Percentiles rank a stretch among this genome's conserved stretches.
Conservation (phyloP, 192 early-diverging fungal genomes). For the Coemansia sp. region DNA sequence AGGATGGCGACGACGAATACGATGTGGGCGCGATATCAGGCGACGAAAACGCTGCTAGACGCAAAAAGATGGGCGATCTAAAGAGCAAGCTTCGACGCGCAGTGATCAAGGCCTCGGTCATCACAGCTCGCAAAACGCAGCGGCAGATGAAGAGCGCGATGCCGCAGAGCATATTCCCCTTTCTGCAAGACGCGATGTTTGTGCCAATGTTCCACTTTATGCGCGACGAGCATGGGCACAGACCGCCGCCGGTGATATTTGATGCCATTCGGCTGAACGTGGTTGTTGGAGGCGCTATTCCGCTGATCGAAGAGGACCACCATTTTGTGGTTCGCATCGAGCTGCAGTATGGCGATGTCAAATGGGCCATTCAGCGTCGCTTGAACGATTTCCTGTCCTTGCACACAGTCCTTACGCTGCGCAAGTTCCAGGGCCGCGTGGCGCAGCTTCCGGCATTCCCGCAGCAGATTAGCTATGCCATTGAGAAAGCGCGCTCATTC, state of each 20-base stretch:
- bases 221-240: constrained; percentile 55
- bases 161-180: constrained; percentile 47
- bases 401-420: constrained; percentile 62
- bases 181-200: constrained; percentile 57
- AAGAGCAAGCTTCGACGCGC: constrained; percentile 45
- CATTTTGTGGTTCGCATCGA: constrained; percentile 71
- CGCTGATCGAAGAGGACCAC: constrained; percentile 35
- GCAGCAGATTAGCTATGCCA: constrained; percentile 46
- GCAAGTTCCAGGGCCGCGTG: constrained; percentile 53
- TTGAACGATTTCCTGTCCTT: constrained; percentile 70
- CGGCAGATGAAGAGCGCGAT: constrained; percentile 45
- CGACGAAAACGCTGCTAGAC: constrained; percentile 12
- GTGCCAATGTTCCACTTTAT: constrained; percentile 57
- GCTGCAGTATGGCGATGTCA: constrained; percentile 74
- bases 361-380: constrained; percentile 71
- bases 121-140: constrained; percentile 33
- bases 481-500: constrained; percentile 38
- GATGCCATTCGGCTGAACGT: constrained; percentile 53
- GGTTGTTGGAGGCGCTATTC: constrained; percentile 8
- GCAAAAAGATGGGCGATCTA: constrained; percentile 39
- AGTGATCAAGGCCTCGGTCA: constrained; percentile 49
- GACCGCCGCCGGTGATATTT: constrained; percentile 56
- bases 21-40: constrained; percentile 17
- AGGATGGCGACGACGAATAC: constrained; percentile 12
- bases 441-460: constrained; percentile 48